A percentile compares a stretch with the other conserved stretches of the same genome.
phyloP scores from a whole-genome alignment of 164 flowering plant genomes.

The Sedum album region DNA sequence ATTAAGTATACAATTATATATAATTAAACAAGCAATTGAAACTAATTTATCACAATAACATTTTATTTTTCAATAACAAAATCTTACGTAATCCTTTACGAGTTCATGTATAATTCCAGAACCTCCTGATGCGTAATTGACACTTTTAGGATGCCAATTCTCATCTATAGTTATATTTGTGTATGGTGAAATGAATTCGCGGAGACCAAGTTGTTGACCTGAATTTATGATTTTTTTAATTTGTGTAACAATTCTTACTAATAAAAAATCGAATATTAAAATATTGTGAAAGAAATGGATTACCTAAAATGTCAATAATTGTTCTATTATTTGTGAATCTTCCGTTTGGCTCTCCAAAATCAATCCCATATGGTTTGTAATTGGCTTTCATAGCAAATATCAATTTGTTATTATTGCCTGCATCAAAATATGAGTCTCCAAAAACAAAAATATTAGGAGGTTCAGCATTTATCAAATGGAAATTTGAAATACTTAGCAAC shows the following conservation, averaged over 20 bases:
- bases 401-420: background rate
- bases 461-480: background rate
- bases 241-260: no score
- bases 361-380: background rate
- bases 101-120: constrained; percentile 46
- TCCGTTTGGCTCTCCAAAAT: background rate
- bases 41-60: no score
- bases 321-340: background rate
- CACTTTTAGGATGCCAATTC: constrained; percentile 31
- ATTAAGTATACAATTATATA: no score
- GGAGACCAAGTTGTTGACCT: constrained; percentile 32
- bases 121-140: constrained; percentile 57
- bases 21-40: background rate
- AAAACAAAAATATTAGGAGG: background rate
- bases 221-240: no score
- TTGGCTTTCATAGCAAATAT: background rate
- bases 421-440: background rate
- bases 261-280: no score
- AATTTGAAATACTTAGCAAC: background rate
- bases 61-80: background rate
- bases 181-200: constrained; percentile 34
- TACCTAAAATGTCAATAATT: constrained; percentile 21
- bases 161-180: constrained; percentile 43
- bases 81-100: constrained; percentile 36
- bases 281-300: no score